Base-by-base conservation (phyloP, 257 asterid species). In the Nicotiana tabacum region DNA sequence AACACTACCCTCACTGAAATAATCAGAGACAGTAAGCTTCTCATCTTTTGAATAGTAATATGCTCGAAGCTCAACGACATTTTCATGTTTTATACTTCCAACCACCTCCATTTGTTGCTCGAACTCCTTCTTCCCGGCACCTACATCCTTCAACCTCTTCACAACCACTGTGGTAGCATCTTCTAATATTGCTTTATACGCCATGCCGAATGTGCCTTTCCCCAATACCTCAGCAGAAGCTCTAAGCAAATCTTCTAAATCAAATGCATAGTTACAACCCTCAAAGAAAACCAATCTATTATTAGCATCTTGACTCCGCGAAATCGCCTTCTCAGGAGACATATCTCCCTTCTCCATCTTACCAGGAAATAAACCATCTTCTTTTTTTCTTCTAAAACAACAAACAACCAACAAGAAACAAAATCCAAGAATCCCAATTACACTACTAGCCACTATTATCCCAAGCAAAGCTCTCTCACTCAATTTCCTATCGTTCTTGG, bases 221-320 rank as follows among this genome's bases (percentile, higher is more conserved):
- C 98, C 98, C 86, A 96, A 69, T 0, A 96, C 98, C 83, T 96
- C 99, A 1, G 98, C 99, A 15, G 99, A 96, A 78, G 99, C 99
- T 86, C 98, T 93, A 88, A 96, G 84, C 83, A 96, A 87, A 84
- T 96, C 99, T 87, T 96, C 99, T 84, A 96, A 88, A 88, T 96
- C 98, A 69, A 94, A 96, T 2, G 95, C 95, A 81, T 85, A 92
- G 69, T 90, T 92, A 84, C 98, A 93, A 11, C 97, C 99, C 90
- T 94, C 98, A 74, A 94, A 94, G 93, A 96, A 96, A 77, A 87
- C 91, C 83, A 96, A 84, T 90, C 88, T 92, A 84, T 94, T 93
- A 55, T 84, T 90, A 2, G 91, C 97, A 56, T 93, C 98, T 74
- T 90, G 92, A 78, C 86, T 89, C 60, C 98, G 87, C 0, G 98